Base-by-base conservation (phyloP, 2,329 filamentous ascomycete species). In the Penicillium sp. region DNA sequence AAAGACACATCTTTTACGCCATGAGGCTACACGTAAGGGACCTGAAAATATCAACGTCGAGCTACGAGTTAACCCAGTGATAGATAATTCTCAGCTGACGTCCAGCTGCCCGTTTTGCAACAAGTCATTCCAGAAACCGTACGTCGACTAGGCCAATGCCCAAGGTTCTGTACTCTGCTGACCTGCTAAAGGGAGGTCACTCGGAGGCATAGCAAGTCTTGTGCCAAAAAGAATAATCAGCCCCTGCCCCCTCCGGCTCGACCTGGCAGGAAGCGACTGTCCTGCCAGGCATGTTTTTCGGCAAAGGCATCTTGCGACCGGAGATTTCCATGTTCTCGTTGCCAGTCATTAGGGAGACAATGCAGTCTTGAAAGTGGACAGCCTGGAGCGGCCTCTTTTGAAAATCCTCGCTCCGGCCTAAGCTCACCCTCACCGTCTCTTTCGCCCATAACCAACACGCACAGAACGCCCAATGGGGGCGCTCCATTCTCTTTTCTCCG, bases 51-150 rank as follows among this genome's bases (percentile, higher is more conserved):
- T 49, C 16, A 6, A 31, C 11, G 1, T 14, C 11, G 18, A 19
- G 24, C 24, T 41, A 47, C 31, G 43, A 47, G 59, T 58, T 66
- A 22, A 65, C 53, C 13, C 39, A 13, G 22, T 44, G 54, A 18
- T 44, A 71, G 70, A 73, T 61, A 66, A 63, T 43, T 60, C 56
- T n/a, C 59, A 65, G 37, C 54, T 53, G 24, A 56, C 63, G 53
- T 70, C 68, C 19, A 65, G 62, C 53, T 73, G 70, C 19, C 69
- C 69, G 4, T 64, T 71, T 7, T 73, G 70, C 59, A 66, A 67
- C 4, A 73, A 73, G 50, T 58, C 65, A 9, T 72, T 73, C 37
- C 35, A 68, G 31, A 73, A 72, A 50, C 62, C 62, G 70, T 73
- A 60, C 3, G 35, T 39, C 19, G 9, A 51, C 9, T 1, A 7